Evolutionary conservation across 1,139 yeast genomes (phyloP).

Genomic region (Dujonia santamariae): DNA sequence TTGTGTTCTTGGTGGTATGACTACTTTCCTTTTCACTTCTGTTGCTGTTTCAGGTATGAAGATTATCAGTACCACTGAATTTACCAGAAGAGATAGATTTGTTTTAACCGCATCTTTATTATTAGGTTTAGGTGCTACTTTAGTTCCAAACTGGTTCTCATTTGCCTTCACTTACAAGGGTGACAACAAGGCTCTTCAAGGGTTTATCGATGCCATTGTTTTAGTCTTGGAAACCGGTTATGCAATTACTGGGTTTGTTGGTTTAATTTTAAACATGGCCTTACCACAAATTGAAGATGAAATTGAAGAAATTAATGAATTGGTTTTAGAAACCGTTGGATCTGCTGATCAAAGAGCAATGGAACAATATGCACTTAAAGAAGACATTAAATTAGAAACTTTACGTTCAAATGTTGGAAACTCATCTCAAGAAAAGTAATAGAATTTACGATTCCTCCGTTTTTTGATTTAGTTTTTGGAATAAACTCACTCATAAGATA

Average conservation of each 20-base stretch:
- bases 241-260: constrained; percentile 78
- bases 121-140: constrained; percentile 76
- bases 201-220: constrained; percentile 76
- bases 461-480: too few relatives aligned
- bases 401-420: constrained; percentile 13
- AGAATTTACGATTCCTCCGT: too few relatives aligned
- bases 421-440: neutral
- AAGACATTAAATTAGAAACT: constrained; percentile 29
- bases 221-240: constrained; percentile 87
- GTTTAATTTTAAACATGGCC: constrained; percentile 65
- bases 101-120: constrained; percentile 72
- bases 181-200: constrained; percentile 55
- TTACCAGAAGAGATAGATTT: constrained; percentile 86
- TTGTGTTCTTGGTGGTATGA: constrained; percentile 90
- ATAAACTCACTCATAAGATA: too few relatives aligned
- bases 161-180: constrained; percentile 77
- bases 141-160: constrained; percentile 75
- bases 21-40: constrained; percentile 80
- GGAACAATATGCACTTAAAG: constrained; percentile 36
- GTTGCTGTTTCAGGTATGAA: constrained; percentile 88
- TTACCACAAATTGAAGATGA: constrained; percentile 73
- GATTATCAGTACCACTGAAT: constrained; percentile 70
- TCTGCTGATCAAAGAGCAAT: constrained; percentile 43
- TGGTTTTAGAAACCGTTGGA: constrained; percentile 45
- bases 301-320: constrained; percentile 48